Base-by-base conservation (phyloP, 2,329 filamentous ascomycete genomes). In the Cladophialophora carrionii region DNA sequence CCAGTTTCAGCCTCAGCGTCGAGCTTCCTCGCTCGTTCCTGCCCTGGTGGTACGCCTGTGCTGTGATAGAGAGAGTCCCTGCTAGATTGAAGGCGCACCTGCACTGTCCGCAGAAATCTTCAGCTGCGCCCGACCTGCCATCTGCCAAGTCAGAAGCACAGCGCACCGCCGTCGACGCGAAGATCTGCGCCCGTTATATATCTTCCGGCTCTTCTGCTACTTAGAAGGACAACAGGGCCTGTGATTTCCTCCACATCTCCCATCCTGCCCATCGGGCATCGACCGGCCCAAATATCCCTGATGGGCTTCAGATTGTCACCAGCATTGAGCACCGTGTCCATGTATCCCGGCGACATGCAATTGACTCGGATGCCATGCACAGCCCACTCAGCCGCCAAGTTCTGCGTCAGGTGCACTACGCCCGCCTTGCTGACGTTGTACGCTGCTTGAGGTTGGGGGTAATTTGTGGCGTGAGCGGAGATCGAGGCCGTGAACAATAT, bases 361-460 rank as follows among this genome's bases (percentile, higher is more conserved):
- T 93, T 92, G 4, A 90, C 87, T 2, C 88, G 78, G 66, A 93
- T 90, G 0, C 90, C 90, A 73, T 88, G 83, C 1, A 80, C 77
- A 0, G 87, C 87, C 90, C 89, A 92, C 75, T 93, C 90, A 0
- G 87, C 88, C 0, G 89, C 90, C 17, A 92, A 76, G 41, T 82
- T 87, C 68, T 83, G 85, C 57, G 85, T 87, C 70, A 92, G 74
- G 57, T 85, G 83, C 32, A 89, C 71, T 1, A 92, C 75, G 0
- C 85, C 88, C 0, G 88, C 85, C 75, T 93, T 93, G 68, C 83
- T 86, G 1, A 87, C 86, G 69, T 93, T 92, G 73, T 93, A 92
- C 0, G 86, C 84, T 0, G 80, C 69, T 74, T 89, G 87, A 76
- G 88, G 86, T 76, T 89, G 87, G 20, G 87, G 82, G 73, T 76